Evolutionary conservation across 208 protist genomes (phyloP), one percentile per base, ranked within the genome.

Genomic region (Leishmania tropica): DNA sequence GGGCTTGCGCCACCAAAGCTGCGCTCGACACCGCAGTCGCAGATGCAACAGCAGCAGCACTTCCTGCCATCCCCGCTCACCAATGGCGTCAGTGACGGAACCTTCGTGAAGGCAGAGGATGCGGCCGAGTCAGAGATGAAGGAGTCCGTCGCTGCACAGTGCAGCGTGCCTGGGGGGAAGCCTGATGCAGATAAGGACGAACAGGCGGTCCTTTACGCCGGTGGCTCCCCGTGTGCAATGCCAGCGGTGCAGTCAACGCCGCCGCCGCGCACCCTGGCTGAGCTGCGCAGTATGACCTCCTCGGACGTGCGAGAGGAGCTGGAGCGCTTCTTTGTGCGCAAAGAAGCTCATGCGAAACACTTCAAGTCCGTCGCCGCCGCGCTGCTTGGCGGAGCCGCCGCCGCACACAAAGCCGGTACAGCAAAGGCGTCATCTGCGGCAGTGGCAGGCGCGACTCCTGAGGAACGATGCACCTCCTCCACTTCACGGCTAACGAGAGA

Each of bases 291-390:
- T 53, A 94, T 96, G 92, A 94, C 91, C 11, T 90, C 83, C 31
- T 76, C 85, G 21, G 91, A 97, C 47, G 92, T 97, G n/a, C 86
- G 91, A 47, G 85, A 85, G 3, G 73, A 86, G 19, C 80, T 97
- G 47, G 88, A 93, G 79, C 81, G 79, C n/a, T 96, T 94, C 83
- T 97, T 94, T 72, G 53, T 73, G 1, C 60, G 47, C 3, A 95
- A 92, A 56, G 85, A 91, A 13, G 42, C 70, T 1, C 73, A 79
- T 51, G 79, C 75, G 37, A 64, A 76, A 24, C 74, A 54, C 21
- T 97, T 96, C 83, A 81, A 83, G 19, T 53, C 72, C 11, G 71
- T 79, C 2, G 80, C 81, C 65, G 37, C 40, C 7, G 62, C 54
- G 28, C 51, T 85, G 51, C 21, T 76, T 4, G 72, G 28, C 40